Evolutionary conservation across 352 stramenopile species (phyloP), one percentile per base, ranked within the genome.

Genomic region (Pythium biforme): DNA sequence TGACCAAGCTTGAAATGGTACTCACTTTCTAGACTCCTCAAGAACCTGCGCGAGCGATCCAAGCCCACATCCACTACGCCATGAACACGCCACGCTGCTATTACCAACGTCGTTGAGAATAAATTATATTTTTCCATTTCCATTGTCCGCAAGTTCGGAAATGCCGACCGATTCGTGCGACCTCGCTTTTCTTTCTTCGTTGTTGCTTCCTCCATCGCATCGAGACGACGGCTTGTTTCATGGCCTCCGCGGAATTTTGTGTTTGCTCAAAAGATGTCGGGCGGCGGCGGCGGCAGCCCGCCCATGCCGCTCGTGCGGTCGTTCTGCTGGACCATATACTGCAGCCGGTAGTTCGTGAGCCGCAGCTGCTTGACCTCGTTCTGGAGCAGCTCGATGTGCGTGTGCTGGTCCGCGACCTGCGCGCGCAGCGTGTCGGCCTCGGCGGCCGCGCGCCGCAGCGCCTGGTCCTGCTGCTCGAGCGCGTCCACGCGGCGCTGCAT

Each of bases 291-390:
- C 26, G 80, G 81, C 46, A 90, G 49, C 19, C 72, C 70, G 15
- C 55, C 55, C 11, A 62, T 23, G 2, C 53, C 51, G 25, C 51
- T 26, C 57, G 69, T 68, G n/a, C 70, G 64, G 33, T 90, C 79
- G 60, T 73, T 78, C 59, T 90, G 81, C 73, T 92, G 83, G 31
- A 89, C 72, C 50, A 92, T 73, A 53, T 81, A 89, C 64, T 90
- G 83, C 48, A 92, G 65, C 22, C 79, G 66, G 55, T 88, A 87
- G 68, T 92, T 92, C 25, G 74, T 82, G 19, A 86, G 48, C 1
- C 81, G 77, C 17, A 92, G 64, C 59, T 88, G 77, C 64, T 86
- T 86, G 27, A 90, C 79, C 64, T 92, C 75, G n/a, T 68, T 61
- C 67, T 87, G 79, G 9, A 92, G 70, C 29, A 85, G 70, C 7